Conservation (phyloP, 176 grass and related monocot genomes). For the Lolium rigidum region DNA sequence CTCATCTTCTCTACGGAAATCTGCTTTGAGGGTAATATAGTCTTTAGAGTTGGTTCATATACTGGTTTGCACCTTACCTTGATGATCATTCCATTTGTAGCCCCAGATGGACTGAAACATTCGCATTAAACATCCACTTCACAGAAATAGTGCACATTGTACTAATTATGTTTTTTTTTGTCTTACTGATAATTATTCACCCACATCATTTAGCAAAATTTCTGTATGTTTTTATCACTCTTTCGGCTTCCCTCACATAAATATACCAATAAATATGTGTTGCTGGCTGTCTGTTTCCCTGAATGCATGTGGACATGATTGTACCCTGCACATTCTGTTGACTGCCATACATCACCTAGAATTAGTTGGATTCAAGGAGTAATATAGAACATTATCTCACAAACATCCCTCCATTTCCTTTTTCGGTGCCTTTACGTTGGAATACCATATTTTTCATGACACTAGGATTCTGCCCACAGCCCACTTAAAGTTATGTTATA, state of each 20-base stretch:
- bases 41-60: slow-evolving; percentile 28
- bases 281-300: neutral
- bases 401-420: slow-evolving; percentile 19
- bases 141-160: neutral
- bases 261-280: neutral
- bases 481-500: slow-evolving; percentile 2
- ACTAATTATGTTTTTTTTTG: slow-evolving; percentile 1
- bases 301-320: slow-evolving; percentile 17
- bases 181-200: slow-evolving; percentile 7
- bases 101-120: slow-evolving; percentile 16
- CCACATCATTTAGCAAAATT: neutral
- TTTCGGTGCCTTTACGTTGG: slow-evolving; percentile 1
- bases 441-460: slow-evolving; percentile 12
- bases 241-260: slow-evolving; percentile 20
- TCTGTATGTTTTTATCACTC: neutral
- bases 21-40: slow-evolving; percentile 71
- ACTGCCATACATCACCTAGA: neutral
- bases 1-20: slow-evolving; percentile 68
- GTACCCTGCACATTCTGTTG: neutral
- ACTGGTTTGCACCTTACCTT: slow-evolving; percentile 14
- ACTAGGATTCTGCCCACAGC: neutral
- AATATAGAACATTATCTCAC: slow-evolving; percentile 19
- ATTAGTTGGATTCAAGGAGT: neutral
- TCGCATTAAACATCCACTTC: neutral
- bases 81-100: neutral